Percentiles rank a stretch among this genome's conserved stretches.
These are phyloP conservation scores for Tylopilus cervinicoccineus DNA, from an alignment of 768 basidiomycete genomes.

Conservation along the genomic window DNA sequence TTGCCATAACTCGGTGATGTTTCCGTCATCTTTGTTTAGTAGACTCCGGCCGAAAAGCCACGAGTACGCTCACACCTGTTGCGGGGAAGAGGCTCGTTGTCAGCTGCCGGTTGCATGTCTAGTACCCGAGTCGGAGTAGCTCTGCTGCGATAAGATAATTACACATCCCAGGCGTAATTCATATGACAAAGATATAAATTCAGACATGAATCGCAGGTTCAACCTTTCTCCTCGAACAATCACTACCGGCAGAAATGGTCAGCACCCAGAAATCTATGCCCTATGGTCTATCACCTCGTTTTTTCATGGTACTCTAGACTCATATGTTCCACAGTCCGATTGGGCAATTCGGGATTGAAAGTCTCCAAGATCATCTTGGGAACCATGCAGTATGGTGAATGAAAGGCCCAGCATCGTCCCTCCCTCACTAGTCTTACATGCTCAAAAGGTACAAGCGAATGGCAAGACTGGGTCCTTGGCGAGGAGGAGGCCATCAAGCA, in stretches of 20 bases:
- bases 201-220: neutral
- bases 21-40: too few species aligned
- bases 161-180: neutral
- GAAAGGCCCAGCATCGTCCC: neutral
- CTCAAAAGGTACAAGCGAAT: constrained; percentile 25
- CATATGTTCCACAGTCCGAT: constrained; percentile 2
- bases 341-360: too few species aligned
- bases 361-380: too few species aligned
- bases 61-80: too few species aligned
- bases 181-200: constrained; percentile 8
- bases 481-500: constrained; percentile 45
- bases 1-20: neutral
- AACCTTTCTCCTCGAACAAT: neutral
- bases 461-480: constrained; percentile 51
- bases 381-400: too few species aligned
- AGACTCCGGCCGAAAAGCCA: too few species aligned
- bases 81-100: too few species aligned
- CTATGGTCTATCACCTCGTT: constrained; percentile 8
- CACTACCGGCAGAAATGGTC: constrained; percentile 3
- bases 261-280: constrained; percentile 10
- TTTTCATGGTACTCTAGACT: neutral
- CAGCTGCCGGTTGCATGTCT: too few species aligned
- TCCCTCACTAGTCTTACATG: neutral
- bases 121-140: too few species aligned
- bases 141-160: neutral